Evolutionary conservation across 1,284 basidiomycete genomes (phyloP), one percentile per base, ranked within the genome.

Genomic region (Neotropicomus parvogracilis): DNA sequence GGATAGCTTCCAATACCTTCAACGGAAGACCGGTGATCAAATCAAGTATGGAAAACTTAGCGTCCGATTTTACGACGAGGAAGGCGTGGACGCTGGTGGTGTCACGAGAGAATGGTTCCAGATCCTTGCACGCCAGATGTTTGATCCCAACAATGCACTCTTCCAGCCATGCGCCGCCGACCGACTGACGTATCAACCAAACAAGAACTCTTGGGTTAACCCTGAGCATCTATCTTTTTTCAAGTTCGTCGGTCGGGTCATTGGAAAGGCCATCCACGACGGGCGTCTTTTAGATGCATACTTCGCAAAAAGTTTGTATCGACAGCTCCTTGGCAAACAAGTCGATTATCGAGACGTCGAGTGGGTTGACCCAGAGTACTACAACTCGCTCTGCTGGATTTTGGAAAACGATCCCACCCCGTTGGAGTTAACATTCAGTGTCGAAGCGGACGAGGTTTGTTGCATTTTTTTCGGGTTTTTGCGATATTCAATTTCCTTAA

Each of bases 71-170:
- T 92, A 93, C 64, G 88, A 94, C 54, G 97, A 99, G 64, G 97
- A 99, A 62, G 97, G 97, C 55, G 91, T 99, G 40, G 97, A 99
- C 66, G 97, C 97, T 0, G 97, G 97, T 21, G 97, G 97, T 61
- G 92, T 99, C 35, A 97, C 97, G 3, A 81, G 95, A 55, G 95
- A 98, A 72, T 98, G 95, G 95, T 97, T 95, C 83, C 91, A 94
- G 59, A 95, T 97, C 46, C 81, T 99, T 17, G 95, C 95, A 1
- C 81, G 94, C 46, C 95, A 97, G 68, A 99, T 99, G 89, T 98
- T 99, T 71, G 94, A 99, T 66, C 95, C 97, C n/a, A 92, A 97
- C 71, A 97, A 99, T 61, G 94, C 93, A 6, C 79, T 99, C 17
- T 99, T 99, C 80, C 92, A 97, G 65, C 95, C 95, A 10, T 97